These are phyloP conservation scores for Leptographium radiaticola DNA, from an alignment of 2,329 filamentous ascomycete species.

Conservation along the genomic window DNA sequence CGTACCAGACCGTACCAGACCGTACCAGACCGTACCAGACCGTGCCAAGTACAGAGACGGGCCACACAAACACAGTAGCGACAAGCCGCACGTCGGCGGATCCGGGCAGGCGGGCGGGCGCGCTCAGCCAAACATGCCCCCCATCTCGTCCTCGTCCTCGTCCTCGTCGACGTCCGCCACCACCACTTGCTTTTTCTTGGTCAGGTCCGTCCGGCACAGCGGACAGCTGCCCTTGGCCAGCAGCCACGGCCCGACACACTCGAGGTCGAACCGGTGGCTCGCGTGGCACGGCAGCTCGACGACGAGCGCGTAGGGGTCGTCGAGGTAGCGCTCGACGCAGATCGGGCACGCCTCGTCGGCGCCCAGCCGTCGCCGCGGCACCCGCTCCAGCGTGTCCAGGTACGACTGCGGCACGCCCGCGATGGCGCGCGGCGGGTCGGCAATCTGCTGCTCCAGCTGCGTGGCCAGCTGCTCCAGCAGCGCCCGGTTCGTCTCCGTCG, in stretches of 20 bases:
- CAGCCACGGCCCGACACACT: constrained; percentile 55
- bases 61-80: too few relatives aligned
- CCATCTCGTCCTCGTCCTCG: constrained; percentile 34
- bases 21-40: too few relatives aligned
- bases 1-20: too few relatives aligned
- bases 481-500: constrained; percentile 30
- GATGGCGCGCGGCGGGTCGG: constrained; percentile 36
- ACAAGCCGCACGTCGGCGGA: too few relatives aligned
- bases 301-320: constrained; percentile 49
- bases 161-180: constrained; percentile 31
- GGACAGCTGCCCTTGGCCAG: constrained; percentile 51
- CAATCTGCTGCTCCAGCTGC: constrained; percentile 35
- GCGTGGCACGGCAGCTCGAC: constrained; percentile 50
- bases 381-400: constrained; percentile 45
- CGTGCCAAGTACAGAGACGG: too few relatives aligned
- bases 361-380: constrained; percentile 35
- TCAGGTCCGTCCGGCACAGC: constrained; percentile 47
- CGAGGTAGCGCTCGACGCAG: constrained; percentile 47
- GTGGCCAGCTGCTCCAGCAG: constrained; percentile 38
- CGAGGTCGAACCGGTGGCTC: constrained; percentile 48
- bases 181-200: constrained; percentile 33
- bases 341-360: constrained; percentile 46
- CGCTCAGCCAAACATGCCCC: constrained; percentile 13
- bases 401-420: constrained; percentile 45
- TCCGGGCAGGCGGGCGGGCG: too few relatives aligned